Base-by-base conservation (phyloP, 768 basidiomycete genomes). In the Coprinopsis strossmayeri region DNA sequence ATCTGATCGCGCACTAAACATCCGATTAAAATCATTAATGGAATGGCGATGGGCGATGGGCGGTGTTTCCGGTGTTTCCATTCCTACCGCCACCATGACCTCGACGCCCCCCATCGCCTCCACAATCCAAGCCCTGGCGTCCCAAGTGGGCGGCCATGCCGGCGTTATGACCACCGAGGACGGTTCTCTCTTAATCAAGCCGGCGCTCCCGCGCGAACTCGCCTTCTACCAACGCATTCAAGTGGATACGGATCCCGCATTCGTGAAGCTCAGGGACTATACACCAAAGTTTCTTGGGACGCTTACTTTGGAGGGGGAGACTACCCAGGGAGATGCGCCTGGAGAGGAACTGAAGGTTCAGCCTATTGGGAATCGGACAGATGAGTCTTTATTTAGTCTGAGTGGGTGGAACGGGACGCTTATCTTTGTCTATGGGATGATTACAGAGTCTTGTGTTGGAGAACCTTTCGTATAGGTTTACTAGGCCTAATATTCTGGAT, bases 401-500 rank as follows among this genome's bases (percentile, higher is more conserved):
- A 30, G 25, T 45, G 17, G 27, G 25, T 42, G 49, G 46, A 59
- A 44, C 57, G 37, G n/a, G 45, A 3, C 10, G 12, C 41, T 52
- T 49, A 34, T 34, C 45, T 45, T 13, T 12, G 28, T 12, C 27
- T 35, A 9, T n/a, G n/a, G 5, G 20, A 25, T 38, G n/a, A 47
- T 5, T 17, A 71, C 81, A 93, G 71, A 83, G 79, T 50, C 69
- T 95, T 46, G 90, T 95, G 25, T 66, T 99, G 2, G 85, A 94
- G 67, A 97, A 99, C 63, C 68, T 93, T 11, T 66, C 86, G 1
- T 65, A 84, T 55, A 60, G 73, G 1, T 97, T 93, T 69, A 57
- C 66, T 28, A 85, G 82, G 61, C 94, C 94, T 4, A 91, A 88
- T 55, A 77, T 96, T 49, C 71, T 97, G 24, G 95, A 99, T 62